These are phyloP conservation scores for Millerago galiae DNA, from an alignment of 805 yeast species.

Conservation along the genomic window DNA sequence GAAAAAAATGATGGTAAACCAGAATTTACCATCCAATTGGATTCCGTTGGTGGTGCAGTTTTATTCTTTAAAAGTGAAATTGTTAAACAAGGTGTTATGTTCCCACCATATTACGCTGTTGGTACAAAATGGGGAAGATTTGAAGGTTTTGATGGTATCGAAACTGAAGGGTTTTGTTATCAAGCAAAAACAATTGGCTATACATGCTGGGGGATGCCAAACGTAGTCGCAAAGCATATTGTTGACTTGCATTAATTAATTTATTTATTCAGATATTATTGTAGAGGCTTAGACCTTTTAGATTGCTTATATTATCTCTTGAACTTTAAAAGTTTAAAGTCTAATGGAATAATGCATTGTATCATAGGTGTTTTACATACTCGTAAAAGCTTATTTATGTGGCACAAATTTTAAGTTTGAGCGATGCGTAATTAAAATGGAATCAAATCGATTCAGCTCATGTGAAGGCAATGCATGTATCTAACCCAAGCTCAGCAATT, in stretches of 20 bases:
- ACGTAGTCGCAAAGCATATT: constrained; percentile 35
- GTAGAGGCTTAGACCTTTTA: no score
- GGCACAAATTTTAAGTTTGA: no score
- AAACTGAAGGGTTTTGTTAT: constrained; percentile 48
- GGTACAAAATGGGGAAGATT: constrained; percentile 38
- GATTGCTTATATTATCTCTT: no score
- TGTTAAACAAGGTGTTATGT: constrained; percentile 39
- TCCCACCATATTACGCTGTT: constrained; percentile 39
- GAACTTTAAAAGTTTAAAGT: no score
- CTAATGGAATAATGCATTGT: no score
- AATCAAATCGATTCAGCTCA: no score
- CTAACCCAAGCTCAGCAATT: no score
- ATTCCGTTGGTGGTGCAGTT: constrained; percentile 49
- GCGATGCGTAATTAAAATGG: no score
- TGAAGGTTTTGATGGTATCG: constrained; percentile 50
- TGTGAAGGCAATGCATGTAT: no score
- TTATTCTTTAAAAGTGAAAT: constrained; percentile 37
- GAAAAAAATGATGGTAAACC: constrained; percentile 6
- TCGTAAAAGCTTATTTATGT: no score
- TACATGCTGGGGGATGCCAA: constrained; percentile 45
- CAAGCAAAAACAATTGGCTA: constrained; percentile 39
- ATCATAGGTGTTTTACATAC: no score
- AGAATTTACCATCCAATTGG: constrained; percentile 25
- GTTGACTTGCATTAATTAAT: constrained; percentile 3
- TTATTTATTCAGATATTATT: no score